Conservation (phyloP, 2,329 filamentous ascomycete species). For the Plectosphaerella cucumerina region DNA sequence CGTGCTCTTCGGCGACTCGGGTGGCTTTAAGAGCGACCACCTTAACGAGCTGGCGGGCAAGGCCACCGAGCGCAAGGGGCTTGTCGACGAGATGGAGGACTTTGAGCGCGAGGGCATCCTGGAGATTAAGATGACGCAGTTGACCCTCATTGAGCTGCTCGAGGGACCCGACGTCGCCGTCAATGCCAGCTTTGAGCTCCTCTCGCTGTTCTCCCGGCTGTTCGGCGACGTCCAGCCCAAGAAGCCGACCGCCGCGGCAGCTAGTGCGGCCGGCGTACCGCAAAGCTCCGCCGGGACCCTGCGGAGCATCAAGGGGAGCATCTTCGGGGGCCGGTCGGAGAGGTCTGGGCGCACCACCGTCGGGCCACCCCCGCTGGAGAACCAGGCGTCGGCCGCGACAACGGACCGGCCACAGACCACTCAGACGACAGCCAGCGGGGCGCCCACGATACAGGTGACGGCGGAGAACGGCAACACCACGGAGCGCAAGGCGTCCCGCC, state of each 20-base stretch:
- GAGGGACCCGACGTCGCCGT: slow-evolving; percentile 84
- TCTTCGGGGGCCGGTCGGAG: slow-evolving; percentile 61
- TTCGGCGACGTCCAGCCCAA: slow-evolving; percentile 59
- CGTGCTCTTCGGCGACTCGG: slow-evolving; percentile 63
- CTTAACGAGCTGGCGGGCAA: slow-evolving; percentile 50
- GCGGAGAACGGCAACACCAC: slow-evolving; percentile 50
- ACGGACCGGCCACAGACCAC: slow-evolving; percentile 32
- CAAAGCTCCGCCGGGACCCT: slow-evolving; percentile 68
- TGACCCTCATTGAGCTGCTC: slow-evolving; percentile 75
- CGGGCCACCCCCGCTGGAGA: slow-evolving; percentile 28
- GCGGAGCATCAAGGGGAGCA: slow-evolving; percentile 67
- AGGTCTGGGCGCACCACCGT: neutral
- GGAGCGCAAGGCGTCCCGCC: slow-evolving; percentile 28
- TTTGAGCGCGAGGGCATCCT: slow-evolving; percentile 82
- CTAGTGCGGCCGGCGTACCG: slow-evolving; percentile 49
- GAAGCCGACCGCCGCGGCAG: slow-evolving; percentile 8
- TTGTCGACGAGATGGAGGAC: slow-evolving; percentile 77
- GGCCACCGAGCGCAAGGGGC: slow-evolving; percentile 31
- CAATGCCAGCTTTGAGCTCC: slow-evolving; percentile 79
- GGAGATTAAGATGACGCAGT: slow-evolving; percentile 94
- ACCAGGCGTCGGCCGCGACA: slow-evolving; percentile 29
- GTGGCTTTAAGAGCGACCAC: slow-evolving; percentile 61
- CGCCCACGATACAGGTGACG: slow-evolving; percentile 75
- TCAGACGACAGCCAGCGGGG: slow-evolving; percentile 36
- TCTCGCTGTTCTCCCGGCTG: slow-evolving; percentile 75